Evolutionary conservation across 768 basidiomycete genomes (phyloP).

Genomic region (Aureoboletus auriporus): DNA sequence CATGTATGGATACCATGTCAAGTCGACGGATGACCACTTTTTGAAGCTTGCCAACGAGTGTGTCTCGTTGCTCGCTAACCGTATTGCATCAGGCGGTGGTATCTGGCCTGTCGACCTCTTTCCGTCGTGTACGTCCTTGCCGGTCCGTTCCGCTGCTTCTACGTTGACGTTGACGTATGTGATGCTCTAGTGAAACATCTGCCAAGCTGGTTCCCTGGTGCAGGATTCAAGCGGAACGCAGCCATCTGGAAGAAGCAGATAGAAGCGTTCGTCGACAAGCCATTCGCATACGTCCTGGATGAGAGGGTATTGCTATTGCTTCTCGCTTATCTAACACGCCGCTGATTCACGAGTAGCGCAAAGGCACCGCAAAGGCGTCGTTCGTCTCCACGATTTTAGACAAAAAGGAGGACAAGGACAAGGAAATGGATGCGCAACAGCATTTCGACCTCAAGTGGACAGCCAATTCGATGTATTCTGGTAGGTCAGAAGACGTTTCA

Average conservation of each 20-base stretch:
- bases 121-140: constrained; percentile 27
- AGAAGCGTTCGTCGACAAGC: constrained; percentile 59
- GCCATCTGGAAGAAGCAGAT: constrained; percentile 58
- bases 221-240: constrained; percentile 62
- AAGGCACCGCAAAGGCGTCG: constrained; percentile 36
- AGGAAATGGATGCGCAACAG: constrained; percentile 26
- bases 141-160: too few species aligned
- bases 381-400: constrained; percentile 54
- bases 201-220: constrained; percentile 66
- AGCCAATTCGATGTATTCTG: constrained; percentile 77
- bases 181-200: constrained; percentile 43
- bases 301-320: constrained; percentile 43
- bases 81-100: constrained; percentile 40
- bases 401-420: background rate
- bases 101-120: constrained; percentile 42
- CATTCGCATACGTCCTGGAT: constrained; percentile 55
- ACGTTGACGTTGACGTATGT: constrained; percentile 3
- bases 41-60: constrained; percentile 41
- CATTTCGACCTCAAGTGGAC: constrained; percentile 77
- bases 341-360: constrained; percentile 21
- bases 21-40: constrained; percentile 37
- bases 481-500: constrained; percentile 19
- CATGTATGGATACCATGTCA: constrained; percentile 57
- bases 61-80: constrained; percentile 38
- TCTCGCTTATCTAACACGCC: background rate